Percentiles rank a stretch among this genome's conserved stretches.
Evolutionary conservation across 2,329 filamentous ascomycete genomes (phyloP).

Genomic region (Xylariaceae sp.): DNA sequence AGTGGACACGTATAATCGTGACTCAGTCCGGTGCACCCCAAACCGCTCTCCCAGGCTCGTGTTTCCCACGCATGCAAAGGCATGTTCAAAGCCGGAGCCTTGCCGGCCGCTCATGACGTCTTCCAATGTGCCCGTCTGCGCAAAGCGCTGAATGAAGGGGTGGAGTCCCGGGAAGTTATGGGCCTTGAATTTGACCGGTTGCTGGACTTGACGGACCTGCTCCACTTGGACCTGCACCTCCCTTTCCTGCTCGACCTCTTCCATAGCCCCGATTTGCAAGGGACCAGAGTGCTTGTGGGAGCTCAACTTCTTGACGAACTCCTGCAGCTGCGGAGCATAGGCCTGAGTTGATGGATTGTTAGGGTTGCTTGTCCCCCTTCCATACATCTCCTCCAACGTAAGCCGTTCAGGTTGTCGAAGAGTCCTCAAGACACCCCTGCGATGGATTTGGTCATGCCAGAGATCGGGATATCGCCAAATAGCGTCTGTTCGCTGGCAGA

Average conservation of each 20-base stretch:
- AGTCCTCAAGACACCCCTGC: slow-evolving; percentile 24
- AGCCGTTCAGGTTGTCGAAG: slow-evolving; percentile 48
- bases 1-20: slow-evolving; percentile 30
- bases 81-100: slow-evolving; percentile 31
- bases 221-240: slow-evolving; percentile 55
- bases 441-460: slow-evolving; percentile 25
- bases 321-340: neutral
- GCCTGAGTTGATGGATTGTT: neutral
- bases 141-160: slow-evolving; percentile 36
- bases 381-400: slow-evolving; percentile 52
- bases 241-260: slow-evolving; percentile 54
- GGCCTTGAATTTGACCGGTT: slow-evolving; percentile 31
- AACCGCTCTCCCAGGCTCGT: slow-evolving; percentile 28
- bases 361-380: slow-evolving; percentile 6
- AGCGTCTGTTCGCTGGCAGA: slow-evolving; percentile 47
- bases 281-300: slow-evolving; percentile 12
- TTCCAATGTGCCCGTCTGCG: slow-evolving; percentile 32
- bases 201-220: slow-evolving; percentile 46
- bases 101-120: slow-evolving; percentile 4
- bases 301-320: neutral
- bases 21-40: slow-evolving; percentile 14
- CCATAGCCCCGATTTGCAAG: slow-evolving; percentile 40
- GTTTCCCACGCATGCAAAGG: slow-evolving; percentile 33
- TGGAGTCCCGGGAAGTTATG: slow-evolving; percentile 39
- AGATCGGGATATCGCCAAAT: slow-evolving; percentile 32